phyloP scores from a whole-genome alignment of 2,329 filamentous ascomycete genomes.

The Penicillium sp. region DNA sequence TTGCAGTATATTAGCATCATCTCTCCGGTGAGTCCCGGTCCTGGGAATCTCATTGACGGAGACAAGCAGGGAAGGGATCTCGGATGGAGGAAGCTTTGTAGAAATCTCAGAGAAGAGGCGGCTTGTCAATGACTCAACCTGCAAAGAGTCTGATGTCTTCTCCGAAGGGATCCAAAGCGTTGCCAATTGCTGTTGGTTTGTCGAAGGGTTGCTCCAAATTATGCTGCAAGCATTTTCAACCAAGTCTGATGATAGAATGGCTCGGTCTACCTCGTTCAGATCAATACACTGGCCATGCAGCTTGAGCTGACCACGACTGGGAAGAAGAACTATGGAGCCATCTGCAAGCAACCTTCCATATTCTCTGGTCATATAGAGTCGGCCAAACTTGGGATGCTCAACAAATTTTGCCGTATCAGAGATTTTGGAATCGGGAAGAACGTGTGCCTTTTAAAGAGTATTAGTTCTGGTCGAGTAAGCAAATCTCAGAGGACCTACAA shows the following conservation, averaged over 20 bases:
- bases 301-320: conserved; percentile 77
- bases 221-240: conserved; percentile 66
- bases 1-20: conserved; percentile 55
- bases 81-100: conserved; percentile 66
- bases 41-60: conserved; percentile 68
- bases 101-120: conserved; percentile 57
- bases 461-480: neutral
- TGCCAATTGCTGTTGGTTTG: conserved; percentile 56
- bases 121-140: conserved; percentile 28
- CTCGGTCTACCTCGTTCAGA: conserved; percentile 69
- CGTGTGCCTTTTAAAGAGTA: neutral
- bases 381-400: conserved; percentile 64
- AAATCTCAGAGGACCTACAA: conserved; percentile 48
- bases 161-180: conserved; percentile 64
- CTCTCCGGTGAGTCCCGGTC: conserved; percentile 72
- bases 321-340: conserved; percentile 69
- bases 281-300: conserved; percentile 78
- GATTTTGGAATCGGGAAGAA: conserved; percentile 25
- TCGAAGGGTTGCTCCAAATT: conserved; percentile 48
- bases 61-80: conserved; percentile 73
- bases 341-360: conserved; percentile 75
- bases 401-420: conserved; percentile 68
- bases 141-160: neutral
- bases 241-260: conserved; percentile 52
- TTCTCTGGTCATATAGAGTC: conserved; percentile 79